Evolutionary conservation across 768 basidiomycete species (phyloP).

Genomic region (Serpula lacrymans): DNA sequence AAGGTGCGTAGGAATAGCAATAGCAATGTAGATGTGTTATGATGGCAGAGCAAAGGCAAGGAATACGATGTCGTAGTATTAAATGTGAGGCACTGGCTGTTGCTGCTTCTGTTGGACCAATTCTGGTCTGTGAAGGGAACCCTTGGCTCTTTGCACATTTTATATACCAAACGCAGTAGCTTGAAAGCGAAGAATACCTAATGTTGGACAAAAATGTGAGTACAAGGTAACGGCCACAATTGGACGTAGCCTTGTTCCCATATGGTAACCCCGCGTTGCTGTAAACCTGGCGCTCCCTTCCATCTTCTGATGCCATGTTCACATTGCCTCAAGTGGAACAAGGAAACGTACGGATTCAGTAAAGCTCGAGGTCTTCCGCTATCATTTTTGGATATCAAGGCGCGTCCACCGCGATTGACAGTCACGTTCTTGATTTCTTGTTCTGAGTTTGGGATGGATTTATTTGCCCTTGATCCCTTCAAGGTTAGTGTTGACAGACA

Average conservation of each 20-base stretch:
- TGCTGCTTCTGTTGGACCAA: conserved; percentile 12
- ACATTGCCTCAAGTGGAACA: conserved; percentile 10
- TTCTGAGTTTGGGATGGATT: no score
- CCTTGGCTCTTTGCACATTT: conserved; percentile 7
- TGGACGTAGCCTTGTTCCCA: conserved; percentile 15
- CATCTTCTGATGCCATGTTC: no score
- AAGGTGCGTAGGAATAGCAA: conserved; percentile 1
- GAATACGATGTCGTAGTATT: no score
- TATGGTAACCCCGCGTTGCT: conserved; percentile 12
- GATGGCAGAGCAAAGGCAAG: no score
- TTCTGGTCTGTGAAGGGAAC: conserved; percentile 13
- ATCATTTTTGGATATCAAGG: no score
- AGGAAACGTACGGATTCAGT: conserved; percentile 5
- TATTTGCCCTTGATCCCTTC: no score
- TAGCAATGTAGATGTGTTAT: no score
- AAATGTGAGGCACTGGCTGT: no score
- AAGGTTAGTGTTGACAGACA: no score
- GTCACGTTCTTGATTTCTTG: conserved; percentile 3
- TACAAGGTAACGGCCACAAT: conserved; percentile 24
- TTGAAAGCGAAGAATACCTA: conserved; percentile 2
- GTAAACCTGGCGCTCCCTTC: background rate
- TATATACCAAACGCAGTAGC: conserved; percentile 23
- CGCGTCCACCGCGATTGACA: no score
- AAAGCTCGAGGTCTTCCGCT: background rate
- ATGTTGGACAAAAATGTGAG: conserved; percentile 8